Evolutionary conservation across 495 filamentous ascomycete species (phyloP).

Genomic region (Halenospora varia): DNA sequence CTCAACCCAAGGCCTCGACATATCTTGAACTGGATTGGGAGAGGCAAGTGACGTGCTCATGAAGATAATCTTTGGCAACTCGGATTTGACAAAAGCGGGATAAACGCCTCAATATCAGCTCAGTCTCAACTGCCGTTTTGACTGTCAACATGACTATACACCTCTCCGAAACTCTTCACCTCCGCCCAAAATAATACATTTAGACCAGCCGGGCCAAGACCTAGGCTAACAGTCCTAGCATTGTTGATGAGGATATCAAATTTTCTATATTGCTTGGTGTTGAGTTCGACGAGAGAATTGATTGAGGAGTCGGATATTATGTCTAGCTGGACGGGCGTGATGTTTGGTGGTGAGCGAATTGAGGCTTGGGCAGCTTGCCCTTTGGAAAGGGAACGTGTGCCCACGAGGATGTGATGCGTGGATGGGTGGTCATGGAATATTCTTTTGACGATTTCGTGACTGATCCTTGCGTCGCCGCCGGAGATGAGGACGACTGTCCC

Average conservation of each 20-base stretch:
- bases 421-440: constrained; percentile 21
- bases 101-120: too few relatives aligned
- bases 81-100: too few relatives aligned
- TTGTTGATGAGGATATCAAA: constrained; percentile 57
- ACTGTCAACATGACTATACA: not conserved
- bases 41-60: too few relatives aligned
- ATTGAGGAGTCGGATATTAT: constrained; percentile 39
- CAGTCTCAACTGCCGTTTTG: not conserved
- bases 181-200: not conserved
- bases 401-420: constrained; percentile 33
- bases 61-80: not conserved
- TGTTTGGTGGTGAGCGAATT: constrained; percentile 13
- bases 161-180: not conserved
- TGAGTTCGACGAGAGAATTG: constrained; percentile 26
- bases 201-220: not conserved
- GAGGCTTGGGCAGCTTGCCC: constrained; percentile 23
- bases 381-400: constrained; percentile 27
- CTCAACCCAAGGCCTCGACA: too few relatives aligned
- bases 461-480: constrained; percentile 32
- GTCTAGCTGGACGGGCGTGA: constrained; percentile 25
- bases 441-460: constrained; percentile 27
- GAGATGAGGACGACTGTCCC: not conserved
- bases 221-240: constrained; percentile 39
- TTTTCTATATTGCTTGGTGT: constrained; percentile 29
- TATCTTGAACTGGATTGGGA: too few relatives aligned